These are phyloP conservation scores for Hydrangea macrophylla DNA, from an alignment of 148 eudicot genomes.

Conservation along the genomic window DNA sequence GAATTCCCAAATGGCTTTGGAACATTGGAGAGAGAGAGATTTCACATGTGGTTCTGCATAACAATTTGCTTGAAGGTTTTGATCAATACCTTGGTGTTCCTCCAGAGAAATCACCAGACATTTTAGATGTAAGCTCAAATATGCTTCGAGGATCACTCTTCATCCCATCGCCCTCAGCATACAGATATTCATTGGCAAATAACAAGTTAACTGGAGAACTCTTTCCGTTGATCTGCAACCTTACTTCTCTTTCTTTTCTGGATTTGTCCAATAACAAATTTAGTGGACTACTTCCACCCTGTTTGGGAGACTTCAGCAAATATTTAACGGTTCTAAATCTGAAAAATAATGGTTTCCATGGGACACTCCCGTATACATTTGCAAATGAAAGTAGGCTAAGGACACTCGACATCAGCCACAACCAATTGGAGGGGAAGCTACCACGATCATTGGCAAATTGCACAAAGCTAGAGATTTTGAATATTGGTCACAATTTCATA, in stretches of 20 bases:
- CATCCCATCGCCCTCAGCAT: background rate
- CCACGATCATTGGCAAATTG: conserved; percentile 12
- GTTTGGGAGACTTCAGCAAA: conserved; percentile 8
- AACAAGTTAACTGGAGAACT: conserved; percentile 4
- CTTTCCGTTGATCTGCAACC: conserved; percentile 12
- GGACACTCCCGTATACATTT: background rate
- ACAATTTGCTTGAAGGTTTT: conserved; percentile 16
- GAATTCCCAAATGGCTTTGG: conserved; percentile 7
- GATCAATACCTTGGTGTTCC: conserved; percentile 1
- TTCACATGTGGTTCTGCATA: conserved; percentile 19
- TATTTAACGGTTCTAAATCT: background rate
- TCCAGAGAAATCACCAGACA: background rate
- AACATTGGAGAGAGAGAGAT: background rate
- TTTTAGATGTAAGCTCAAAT: conserved; percentile 1
- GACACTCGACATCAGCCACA: background rate
- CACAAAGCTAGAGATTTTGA: background rate
- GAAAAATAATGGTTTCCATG: background rate
- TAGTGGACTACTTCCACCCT: background rate
- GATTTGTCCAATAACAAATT: conserved; percentile 12
- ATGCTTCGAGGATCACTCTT: conserved; percentile 4
- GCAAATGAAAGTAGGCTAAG: background rate
- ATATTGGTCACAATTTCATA: background rate
- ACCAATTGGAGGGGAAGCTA: background rate
- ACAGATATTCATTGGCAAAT: background rate
- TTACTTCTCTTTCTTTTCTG: conserved; percentile 3